A percentile compares a stretch with the other conserved stretches of the same genome.
phyloP scores from a whole-genome alignment of 192 early-diverging fungal genomes.

The Coemansia sp. region DNA sequence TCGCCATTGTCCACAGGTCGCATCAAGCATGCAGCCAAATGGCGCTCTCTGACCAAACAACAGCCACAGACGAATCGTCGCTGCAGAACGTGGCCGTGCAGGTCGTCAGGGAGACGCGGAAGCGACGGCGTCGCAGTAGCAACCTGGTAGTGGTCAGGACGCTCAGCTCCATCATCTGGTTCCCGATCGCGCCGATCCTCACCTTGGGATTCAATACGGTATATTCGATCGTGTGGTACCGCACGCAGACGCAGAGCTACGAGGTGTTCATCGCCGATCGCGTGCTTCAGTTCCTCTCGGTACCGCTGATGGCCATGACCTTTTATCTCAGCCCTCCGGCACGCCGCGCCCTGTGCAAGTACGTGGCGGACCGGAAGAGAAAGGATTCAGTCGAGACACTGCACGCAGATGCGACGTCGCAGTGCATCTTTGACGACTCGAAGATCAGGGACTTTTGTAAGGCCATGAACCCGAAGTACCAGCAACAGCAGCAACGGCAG shows the following conservation, averaged over 20 bases:
- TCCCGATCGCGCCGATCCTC: constrained; percentile 35
- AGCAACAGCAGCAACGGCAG: background rate
- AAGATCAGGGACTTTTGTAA: constrained; percentile 6
- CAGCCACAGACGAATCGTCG: background rate
- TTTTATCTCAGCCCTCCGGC: constrained; percentile 44
- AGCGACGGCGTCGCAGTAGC: constrained; percentile 19
- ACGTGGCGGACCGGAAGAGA: constrained; percentile 11
- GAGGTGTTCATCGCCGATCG: constrained; percentile 19
- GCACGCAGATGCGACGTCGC: background rate
- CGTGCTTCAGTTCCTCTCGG: constrained; percentile 37
- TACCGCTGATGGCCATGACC: constrained; percentile 28
- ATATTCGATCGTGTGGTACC: constrained; percentile 31
- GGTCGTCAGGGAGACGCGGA: constrained; percentile 17
- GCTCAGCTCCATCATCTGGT: constrained; percentile 37
- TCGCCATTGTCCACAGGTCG: constrained; percentile 7
- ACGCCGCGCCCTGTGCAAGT: constrained; percentile 19
- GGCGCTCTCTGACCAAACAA: background rate
- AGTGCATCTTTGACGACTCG: background rate
- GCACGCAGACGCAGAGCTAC: constrained; percentile 6
- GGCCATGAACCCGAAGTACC: background rate
- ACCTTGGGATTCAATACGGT: constrained; percentile 31
- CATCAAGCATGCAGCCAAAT: constrained; percentile 11
- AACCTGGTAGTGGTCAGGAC: constrained; percentile 24
- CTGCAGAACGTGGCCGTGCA: background rate
- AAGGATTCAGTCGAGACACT: background rate